Base-by-base conservation (phyloP, 768 basidiomycete species). In the Russula abietina region DNA sequence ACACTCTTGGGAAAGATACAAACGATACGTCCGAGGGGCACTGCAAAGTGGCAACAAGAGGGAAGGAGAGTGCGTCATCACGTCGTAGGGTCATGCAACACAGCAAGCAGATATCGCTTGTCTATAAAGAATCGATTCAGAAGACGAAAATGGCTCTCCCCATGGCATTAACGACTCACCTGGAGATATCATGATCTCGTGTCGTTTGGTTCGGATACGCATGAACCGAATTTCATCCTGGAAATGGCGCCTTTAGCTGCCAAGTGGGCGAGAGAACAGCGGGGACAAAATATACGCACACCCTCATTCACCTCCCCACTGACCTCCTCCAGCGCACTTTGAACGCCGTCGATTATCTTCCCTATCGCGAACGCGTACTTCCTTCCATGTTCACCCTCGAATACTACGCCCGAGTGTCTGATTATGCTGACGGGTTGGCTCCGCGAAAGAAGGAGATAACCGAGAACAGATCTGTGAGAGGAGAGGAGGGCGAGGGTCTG, bases 151-250 rank as follows among this genome's bases (percentile, higher is more conserved):
- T 33, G 6, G 17, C 28, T 19, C 33, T 10, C 41, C 41, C 57
- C 46, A 16, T 39, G 26, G 38, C 53, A 16, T 26, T 49, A 55
- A 48, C 48, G 38, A 75, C 87, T 32, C 57, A 92, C 94, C 90
- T 60, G 94, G 94, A 2, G 94, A 91, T 64, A 97, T 93, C 88
- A 97, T 90, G 61, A 97, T 78, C 71, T 96, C 94, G 72, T 97
- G 94, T 56, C 89, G 81, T 71, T 84, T 91, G 62, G 94, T 96
- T 54, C 94, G 83, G 75, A 96, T 93, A 61, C 93, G 78, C 83
- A 97, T 85, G 70, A 96, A 91, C 63, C 84, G 83, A 50, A 96
- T 80, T 28, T 91, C 88, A 71, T 95, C 93, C 92, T 95, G 67
- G 45, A 46, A 3, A 48, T 48, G 28, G 24, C 48, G 45, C 46